Percentiles rank a stretch among this genome's conserved stretches.
phyloP scores from a whole-genome alignment of 129 eudicot species.

The Flaveria brownii region DNA sequence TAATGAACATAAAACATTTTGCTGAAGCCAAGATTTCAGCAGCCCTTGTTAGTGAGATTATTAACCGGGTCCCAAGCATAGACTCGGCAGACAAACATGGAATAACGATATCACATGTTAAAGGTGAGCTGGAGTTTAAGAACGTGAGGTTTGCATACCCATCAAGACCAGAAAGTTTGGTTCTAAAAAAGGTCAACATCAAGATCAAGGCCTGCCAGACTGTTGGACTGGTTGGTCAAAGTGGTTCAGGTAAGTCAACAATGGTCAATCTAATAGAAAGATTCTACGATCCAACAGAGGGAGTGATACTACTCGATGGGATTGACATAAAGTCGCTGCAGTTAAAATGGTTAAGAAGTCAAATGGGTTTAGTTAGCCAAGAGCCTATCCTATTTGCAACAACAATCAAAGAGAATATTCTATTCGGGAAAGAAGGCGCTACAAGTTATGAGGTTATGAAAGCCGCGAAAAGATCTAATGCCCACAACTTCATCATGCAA shows the following conservation, averaged over 20 bases:
- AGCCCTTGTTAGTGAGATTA: slow-evolving; percentile 22
- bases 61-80: slow-evolving; percentile 31
- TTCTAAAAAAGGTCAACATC: slow-evolving; percentile 26
- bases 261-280: slow-evolving; percentile 37
- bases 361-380: slow-evolving; percentile 38
- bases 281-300: slow-evolving; percentile 38
- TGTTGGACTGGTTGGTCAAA: slow-evolving; percentile 36
- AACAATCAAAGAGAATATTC: slow-evolving; percentile 32
- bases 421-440: slow-evolving; percentile 38
- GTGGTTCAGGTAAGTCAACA: slow-evolving; percentile 42
- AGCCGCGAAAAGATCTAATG: slow-evolving; percentile 32
- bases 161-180: slow-evolving; percentile 35
- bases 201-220: slow-evolving; percentile 27
- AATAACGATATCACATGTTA: slow-evolving; percentile 8
- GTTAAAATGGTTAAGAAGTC: slow-evolving; percentile 37
- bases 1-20: slow-evolving; percentile 34
- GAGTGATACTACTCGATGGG: slow-evolving; percentile 35
- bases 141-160: slow-evolving; percentile 35
- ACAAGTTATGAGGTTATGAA: slow-evolving; percentile 22
- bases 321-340: slow-evolving; percentile 30
- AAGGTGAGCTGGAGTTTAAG: slow-evolving; percentile 31
- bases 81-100: slow-evolving; percentile 35
- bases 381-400: slow-evolving; percentile 43
- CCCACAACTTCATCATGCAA: slow-evolving; percentile 38
- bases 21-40: slow-evolving; percentile 40